Percentiles rank a stretch among this genome's conserved stretches.
Evolutionary conservation across 176 grass and related monocot species (phyloP).

Genomic region (Pharus latifolius): DNA sequence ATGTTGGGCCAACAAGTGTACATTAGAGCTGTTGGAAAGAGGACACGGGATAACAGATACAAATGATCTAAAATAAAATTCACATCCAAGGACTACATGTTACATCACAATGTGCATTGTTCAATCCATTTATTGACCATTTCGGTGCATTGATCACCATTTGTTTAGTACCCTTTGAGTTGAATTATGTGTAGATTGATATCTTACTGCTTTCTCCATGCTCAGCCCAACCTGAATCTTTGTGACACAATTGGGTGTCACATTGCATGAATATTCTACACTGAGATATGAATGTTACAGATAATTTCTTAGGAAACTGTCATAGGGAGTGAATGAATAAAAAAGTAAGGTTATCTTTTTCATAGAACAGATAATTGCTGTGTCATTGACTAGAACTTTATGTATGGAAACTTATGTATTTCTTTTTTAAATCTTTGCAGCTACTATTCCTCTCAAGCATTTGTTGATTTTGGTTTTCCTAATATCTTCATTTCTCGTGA

Average conservation of each 20-base stretch:
- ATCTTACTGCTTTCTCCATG: neutral
- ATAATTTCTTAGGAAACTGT: neutral
- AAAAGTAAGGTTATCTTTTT: neutral
- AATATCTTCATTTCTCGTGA: slow-evolving; percentile 98
- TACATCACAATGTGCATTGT: neutral
- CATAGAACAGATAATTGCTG: neutral
- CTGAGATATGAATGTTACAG: neutral
- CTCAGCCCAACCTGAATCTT: neutral
- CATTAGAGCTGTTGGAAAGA: neutral
- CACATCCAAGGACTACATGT: no score
- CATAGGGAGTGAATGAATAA: neutral
- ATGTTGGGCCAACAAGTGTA: no score
- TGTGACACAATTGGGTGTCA: neutral
- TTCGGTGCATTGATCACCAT: neutral
- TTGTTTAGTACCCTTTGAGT: neutral
- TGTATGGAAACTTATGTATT: neutral
- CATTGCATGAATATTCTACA: no score
- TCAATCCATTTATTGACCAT: neutral
- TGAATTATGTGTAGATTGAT: neutral
- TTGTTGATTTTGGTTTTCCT: slow-evolving; percentile 82
- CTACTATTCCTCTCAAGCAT: slow-evolving; percentile 94
- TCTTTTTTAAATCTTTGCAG: slow-evolving; percentile 28
- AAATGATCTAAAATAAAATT: neutral
- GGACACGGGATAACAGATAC: neutral
- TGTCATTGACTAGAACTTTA: neutral